Evolutionary conservation across 768 basidiomycete genomes (phyloP).

Genomic region (Tylopilus sp.): DNA sequence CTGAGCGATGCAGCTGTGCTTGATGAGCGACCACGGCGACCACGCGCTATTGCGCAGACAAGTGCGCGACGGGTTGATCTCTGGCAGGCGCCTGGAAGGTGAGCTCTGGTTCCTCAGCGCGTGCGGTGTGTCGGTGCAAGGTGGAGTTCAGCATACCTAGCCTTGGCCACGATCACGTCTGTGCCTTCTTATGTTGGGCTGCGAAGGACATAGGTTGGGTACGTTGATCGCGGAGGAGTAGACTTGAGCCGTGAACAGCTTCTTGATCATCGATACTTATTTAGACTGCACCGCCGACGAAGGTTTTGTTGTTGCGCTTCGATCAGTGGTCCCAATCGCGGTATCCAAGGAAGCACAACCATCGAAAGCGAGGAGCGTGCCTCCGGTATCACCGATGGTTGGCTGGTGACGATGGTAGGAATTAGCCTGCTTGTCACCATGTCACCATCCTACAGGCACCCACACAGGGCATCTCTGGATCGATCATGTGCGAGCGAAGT

Average conservation of each 20-base stretch:
- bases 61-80: neutral
- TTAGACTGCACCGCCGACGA: neutral
- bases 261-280: constrained; percentile 6
- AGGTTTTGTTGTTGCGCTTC: neutral
- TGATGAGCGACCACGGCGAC: neutral
- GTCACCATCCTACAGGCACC: neutral
- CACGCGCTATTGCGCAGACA: neutral
- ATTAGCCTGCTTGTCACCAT: neutral
- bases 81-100: neutral
- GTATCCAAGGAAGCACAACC: neutral
- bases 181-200: neutral
- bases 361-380: neutral
- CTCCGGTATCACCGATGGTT: neutral
- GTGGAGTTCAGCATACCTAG: constrained; percentile 3
- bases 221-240: neutral
- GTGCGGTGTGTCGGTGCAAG: neutral
- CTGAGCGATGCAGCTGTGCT: neutral
- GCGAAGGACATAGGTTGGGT: no score
- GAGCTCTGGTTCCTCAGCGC: neutral
- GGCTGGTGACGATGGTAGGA: neutral
- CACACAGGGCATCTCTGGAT: neutral
- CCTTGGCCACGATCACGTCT: neutral
- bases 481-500: neutral
- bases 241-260: constrained; percentile 1
- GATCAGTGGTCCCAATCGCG: neutral